phyloP scores from a whole-genome alignment of 208 protist species.

The Endotrypanum monterogeii region DNA sequence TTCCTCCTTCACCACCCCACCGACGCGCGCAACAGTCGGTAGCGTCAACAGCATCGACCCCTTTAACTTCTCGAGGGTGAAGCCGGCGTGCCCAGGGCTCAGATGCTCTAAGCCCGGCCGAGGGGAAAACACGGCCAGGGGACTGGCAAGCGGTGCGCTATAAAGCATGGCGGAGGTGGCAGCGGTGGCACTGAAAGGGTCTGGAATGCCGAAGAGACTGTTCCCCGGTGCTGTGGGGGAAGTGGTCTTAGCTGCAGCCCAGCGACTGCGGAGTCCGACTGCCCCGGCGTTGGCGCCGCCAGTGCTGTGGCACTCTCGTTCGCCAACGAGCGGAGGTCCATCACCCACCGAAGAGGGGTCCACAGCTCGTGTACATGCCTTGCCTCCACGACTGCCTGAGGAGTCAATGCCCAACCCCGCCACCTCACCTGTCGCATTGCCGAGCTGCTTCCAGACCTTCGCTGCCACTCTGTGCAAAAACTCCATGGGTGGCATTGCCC shows the following conservation, averaged over 20 bases:
- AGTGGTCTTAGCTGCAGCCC: background rate
- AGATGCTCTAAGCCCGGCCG: conserved; percentile 12
- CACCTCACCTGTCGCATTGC: background rate
- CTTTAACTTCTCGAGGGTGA: conserved; percentile 19
- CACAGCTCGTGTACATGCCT: background rate
- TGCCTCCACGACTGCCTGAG: conserved; percentile 11
- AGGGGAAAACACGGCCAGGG: conserved; percentile 6
- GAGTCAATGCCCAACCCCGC: background rate
- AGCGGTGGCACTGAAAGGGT: background rate
- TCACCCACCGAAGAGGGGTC: background rate
- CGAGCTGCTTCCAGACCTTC: conserved; percentile 25
- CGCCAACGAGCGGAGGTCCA: too few species aligned
- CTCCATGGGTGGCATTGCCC: conserved; percentile 13
- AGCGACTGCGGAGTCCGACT: too few species aligned
- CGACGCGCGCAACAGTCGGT: conserved; percentile 20
- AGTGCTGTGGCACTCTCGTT: too few species aligned
- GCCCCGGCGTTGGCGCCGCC: too few species aligned
- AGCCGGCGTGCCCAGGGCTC: background rate
- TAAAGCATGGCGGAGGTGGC: background rate
- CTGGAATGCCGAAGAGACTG: background rate
- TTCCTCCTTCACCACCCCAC: background rate
- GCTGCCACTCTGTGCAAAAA: conserved; percentile 27
- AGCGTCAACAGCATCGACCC: conserved; percentile 40
- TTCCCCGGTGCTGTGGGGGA: background rate
- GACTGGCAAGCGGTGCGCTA: background rate